Evolutionary conservation across 2,329 filamentous ascomycete genomes (phyloP), one percentile per base, ranked within the genome.

Genomic region (Ambrosiella xylebori): DNA sequence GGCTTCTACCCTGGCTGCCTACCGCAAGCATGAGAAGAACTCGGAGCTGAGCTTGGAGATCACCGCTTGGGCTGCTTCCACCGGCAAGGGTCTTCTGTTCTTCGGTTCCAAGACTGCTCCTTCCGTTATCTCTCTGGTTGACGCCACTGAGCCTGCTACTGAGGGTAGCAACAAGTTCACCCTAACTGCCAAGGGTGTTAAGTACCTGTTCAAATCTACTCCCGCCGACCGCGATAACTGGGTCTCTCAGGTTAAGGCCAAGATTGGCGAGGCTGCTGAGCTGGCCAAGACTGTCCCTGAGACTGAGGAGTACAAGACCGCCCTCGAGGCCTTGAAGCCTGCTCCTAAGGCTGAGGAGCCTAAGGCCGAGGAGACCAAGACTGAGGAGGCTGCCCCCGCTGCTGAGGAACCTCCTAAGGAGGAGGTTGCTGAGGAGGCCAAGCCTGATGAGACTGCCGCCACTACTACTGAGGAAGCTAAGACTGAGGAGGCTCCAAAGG

Each of bases 31-130:
- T 66, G 89, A 95, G 80, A 96, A 96, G 84, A 77, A 84, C 59
- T 77, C 83, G 57, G 77, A 79, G 62, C 71, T 84, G 64, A 84
- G 86, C 61, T 85, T 94, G 74, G 79, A 86, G 64, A 85, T 85
- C 65, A 85, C 82, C 64, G 86, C 93, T 40, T 96, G 93, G 88
- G 88, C 91, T 63, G 83, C 82, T 65, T 82, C 95, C 77, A 96
- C 91, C 61, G 91, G 91, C 71, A 95, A 95, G 78, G 93, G 93
- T 68, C 85, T 97, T 17, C 77, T 97, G 47, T 95, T 94, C 79
- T 86, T 88, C 72, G 84, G 85, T 67, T 86, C 95, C 73, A 95
- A 94, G 81, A 76, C 80, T 63, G 78, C 79, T 61, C 90, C 91
- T 61, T 77, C 82, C 64, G 83, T 93, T 65, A 84, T 97, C 71